phyloP scores from a whole-genome alignment of 2,329 filamentous ascomycete genomes.

The Pestalotiopsis sp. region DNA sequence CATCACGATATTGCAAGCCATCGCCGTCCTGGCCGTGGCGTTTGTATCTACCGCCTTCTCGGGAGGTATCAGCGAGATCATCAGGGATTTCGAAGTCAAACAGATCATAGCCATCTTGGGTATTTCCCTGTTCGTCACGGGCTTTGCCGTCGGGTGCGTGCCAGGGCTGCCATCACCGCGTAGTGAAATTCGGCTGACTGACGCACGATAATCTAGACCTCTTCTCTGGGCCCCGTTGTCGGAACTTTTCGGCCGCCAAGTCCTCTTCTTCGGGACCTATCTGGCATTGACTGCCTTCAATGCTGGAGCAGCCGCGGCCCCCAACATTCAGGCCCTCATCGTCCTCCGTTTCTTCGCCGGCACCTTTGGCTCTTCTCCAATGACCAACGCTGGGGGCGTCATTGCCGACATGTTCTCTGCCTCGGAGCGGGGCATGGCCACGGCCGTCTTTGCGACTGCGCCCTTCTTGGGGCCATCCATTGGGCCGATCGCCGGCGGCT shows the following conservation, averaged over 20 bases:
- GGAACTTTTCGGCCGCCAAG: constrained; percentile 60
- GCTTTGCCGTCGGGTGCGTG: background rate
- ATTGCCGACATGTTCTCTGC: constrained; percentile 60
- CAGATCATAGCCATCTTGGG: background rate
- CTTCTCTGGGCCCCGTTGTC: constrained; percentile 69
- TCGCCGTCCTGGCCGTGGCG: background rate
- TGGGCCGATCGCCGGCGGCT: constrained; percentile 69
- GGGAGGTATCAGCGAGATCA: background rate
- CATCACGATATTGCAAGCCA: background rate
- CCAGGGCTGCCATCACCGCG: background rate
- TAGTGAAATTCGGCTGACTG: background rate
- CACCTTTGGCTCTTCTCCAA: constrained; percentile 57
- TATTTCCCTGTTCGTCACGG: background rate
- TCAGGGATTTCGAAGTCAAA: background rate
- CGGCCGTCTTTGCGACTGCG: constrained; percentile 64
- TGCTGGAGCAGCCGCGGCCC: constrained; percentile 55
- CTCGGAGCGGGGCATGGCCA: constrained; percentile 54
- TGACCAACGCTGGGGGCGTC: constrained; percentile 60
- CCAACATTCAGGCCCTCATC: constrained; percentile 57
- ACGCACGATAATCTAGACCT: constrained; percentile 34
- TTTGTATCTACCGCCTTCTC: background rate
- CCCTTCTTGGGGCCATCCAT: constrained; percentile 64
- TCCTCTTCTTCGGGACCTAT: constrained; percentile 59
- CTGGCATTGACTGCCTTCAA: constrained; percentile 60
- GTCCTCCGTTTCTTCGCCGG: constrained; percentile 66